A percentile compares a stretch with the other conserved stretches of the same genome.
phyloP scores from a whole-genome alignment of 2,329 filamentous ascomycete genomes.

The Aspergillus novofumigatus region DNA sequence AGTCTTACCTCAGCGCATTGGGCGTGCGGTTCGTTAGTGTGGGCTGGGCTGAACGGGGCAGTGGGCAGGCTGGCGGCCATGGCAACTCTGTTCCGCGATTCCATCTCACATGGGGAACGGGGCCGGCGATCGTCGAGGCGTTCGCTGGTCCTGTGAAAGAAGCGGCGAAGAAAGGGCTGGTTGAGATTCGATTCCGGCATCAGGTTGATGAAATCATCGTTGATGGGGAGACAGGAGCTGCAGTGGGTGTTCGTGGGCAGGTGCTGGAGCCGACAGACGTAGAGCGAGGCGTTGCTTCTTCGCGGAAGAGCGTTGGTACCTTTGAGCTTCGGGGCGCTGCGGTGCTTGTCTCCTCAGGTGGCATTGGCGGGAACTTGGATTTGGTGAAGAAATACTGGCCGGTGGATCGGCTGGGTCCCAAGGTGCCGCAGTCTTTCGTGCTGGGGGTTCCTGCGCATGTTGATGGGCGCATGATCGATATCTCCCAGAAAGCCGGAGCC shows the following conservation, averaged over 20 bases:
- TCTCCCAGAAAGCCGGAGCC: slow-evolving; percentile 51
- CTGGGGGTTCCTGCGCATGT: slow-evolving; percentile 60
- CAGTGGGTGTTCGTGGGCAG: slow-evolving; percentile 51
- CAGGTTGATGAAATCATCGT: slow-evolving; percentile 54
- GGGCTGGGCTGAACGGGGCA: slow-evolving; percentile 60
- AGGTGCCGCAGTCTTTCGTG: slow-evolving; percentile 54
- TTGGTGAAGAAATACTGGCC: slow-evolving; percentile 58
- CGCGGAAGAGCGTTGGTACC: slow-evolving; percentile 41
- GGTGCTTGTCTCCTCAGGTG: slow-evolving; percentile 55
- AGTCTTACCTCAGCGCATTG: slow-evolving; percentile 52
- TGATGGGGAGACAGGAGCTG: slow-evolving; percentile 49
- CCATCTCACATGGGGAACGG: slow-evolving; percentile 59
- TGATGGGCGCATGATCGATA: slow-evolving; percentile 60
- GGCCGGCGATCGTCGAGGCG: slow-evolving; percentile 56
- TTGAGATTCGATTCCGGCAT: slow-evolving; percentile 55
- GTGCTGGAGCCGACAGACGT: slow-evolving; percentile 51
- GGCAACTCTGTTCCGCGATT: slow-evolving; percentile 63
- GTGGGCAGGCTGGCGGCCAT: slow-evolving; percentile 53
- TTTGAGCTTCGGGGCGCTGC: slow-evolving; percentile 54
- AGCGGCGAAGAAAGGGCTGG: slow-evolving; percentile 50
- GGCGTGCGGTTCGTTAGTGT: slow-evolving; percentile 55
- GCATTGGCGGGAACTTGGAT: slow-evolving; percentile 60
- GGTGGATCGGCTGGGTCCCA: slow-evolving; percentile 53
- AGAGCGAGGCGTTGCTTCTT: slow-evolving; percentile 51
- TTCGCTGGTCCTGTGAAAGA: slow-evolving; percentile 55